phyloP scores from a whole-genome alignment of 2,329 filamentous ascomycete genomes.

The Ophiocordyceps sinensis region DNA sequence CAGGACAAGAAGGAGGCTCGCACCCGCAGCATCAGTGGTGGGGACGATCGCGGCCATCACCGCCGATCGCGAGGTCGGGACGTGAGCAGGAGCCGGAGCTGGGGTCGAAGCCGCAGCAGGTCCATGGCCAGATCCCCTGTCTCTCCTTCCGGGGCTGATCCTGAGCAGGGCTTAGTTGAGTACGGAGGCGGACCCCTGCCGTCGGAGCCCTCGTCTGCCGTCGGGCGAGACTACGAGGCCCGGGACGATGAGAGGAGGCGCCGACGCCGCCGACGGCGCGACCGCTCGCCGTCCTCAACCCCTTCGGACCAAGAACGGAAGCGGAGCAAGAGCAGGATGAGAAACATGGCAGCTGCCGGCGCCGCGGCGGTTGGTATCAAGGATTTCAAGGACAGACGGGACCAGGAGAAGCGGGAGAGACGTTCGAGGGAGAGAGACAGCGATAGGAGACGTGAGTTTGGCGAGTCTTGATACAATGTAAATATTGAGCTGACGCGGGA shows the following conservation, averaged over 20 bases:
- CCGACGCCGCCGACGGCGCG: conserved; percentile 22
- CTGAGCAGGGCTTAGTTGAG: conserved; percentile 54
- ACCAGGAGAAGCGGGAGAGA: conserved; percentile 23
- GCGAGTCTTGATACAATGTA: conserved; percentile 3
- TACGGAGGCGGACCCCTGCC: conserved; percentile 46
- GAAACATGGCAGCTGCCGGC: conserved; percentile 41
- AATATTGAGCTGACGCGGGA: conserved; percentile 1
- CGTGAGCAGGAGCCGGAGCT: conserved; percentile 5
- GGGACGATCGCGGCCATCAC: conserved; percentile 21
- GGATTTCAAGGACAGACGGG: conserved; percentile 37
- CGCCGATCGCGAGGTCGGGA: conserved; percentile 20
- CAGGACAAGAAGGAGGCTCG: conserved; percentile 43
- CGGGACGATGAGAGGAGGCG: conserved; percentile 29
- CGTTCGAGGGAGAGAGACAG: conserved; percentile 17
- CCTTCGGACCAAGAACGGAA: conserved; percentile 23
- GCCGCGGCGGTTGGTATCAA: conserved; percentile 50
- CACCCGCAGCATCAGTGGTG: conserved; percentile 15
- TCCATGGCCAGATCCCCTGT: conserved; percentile 35
- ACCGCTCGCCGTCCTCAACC: conserved; percentile 19
- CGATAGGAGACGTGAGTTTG: conserved; percentile 11
- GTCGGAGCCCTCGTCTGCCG: conserved; percentile 21
- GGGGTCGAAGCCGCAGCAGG: conserved; percentile 30
- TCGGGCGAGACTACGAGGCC: conserved; percentile 29
- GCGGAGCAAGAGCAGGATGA: conserved; percentile 38
- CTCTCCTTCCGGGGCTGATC: conserved; percentile 43